These are phyloP conservation scores for Vigna mungo DNA, from an alignment of 306 rosid genomes.

Conservation along the genomic window DNA sequence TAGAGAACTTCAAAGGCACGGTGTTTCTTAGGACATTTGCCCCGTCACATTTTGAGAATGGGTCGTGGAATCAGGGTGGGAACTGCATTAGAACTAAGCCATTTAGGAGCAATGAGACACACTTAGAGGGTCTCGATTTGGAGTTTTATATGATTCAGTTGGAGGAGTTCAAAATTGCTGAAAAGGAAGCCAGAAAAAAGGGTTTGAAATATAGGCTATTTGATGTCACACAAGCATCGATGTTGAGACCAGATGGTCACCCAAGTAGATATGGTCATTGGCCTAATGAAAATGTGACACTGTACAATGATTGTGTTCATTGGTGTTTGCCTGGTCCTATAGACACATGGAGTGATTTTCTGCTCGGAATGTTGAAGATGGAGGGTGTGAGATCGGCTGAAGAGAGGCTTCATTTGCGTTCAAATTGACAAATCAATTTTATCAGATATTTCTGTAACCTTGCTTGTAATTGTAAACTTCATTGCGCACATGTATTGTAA, in stretches of 20 bases:
- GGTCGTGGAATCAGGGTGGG: slow-evolving; percentile 85
- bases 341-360: slow-evolving; percentile 80
- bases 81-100: slow-evolving; percentile 76
- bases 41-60: slow-evolving; percentile 88
- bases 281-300: slow-evolving; percentile 74
- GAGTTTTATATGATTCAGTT: slow-evolving; percentile 82
- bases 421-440: slow-evolving; percentile 37
- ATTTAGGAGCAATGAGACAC: slow-evolving; percentile 69
- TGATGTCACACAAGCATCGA: slow-evolving; percentile 69
- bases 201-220: slow-evolving; percentile 68
- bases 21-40: slow-evolving; percentile 73
- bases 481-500: slow-evolving; percentile 32
- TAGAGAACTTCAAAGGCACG: slow-evolving; percentile 66
- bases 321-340: slow-evolving; percentile 95
- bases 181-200: slow-evolving; percentile 60
- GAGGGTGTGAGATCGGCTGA: slow-evolving; percentile 72
- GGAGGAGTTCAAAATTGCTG: slow-evolving; percentile 75
- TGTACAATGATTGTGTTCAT: slow-evolving; percentile 90
- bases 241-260: slow-evolving; percentile 92
- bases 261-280: slow-evolving; percentile 88
- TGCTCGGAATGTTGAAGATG: slow-evolving; percentile 80
- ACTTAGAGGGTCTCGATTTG: slow-evolving; percentile 60
- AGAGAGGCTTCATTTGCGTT: slow-evolving; percentile 56
- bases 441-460: slow-evolving; percentile 4
- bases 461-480: slow-evolving; percentile 31